Evolutionary conservation across 108 stramenopile genomes (phyloP), one percentile per base, ranked within the genome.

Genomic region (Cyclotella sp.): DNA sequence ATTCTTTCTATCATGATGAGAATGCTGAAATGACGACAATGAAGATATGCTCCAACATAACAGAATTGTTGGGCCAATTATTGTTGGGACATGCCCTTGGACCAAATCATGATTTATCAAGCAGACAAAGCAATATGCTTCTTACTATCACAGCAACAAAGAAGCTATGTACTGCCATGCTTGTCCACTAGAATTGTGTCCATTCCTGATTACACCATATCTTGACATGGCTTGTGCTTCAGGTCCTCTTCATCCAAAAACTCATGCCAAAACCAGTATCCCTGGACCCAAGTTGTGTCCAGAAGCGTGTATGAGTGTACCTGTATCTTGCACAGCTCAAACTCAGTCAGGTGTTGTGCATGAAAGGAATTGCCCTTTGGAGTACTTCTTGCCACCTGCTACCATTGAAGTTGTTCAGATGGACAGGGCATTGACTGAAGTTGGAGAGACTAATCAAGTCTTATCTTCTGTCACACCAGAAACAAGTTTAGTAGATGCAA

Each of bases 81-180:
- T 63, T 78, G 29, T 46, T 78, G 21, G 77, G 70, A 3, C 62
- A 70, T 70, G 63, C 77, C 0, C 34, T 77, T 16, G 76, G 76
- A 40, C 43, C 44, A 11, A 77, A 70, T 5, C 34, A 34, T 34
- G 34, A 34, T 46, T 22, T 51, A 51, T 19, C 18, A 14, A 27
- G 60, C 52, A 14, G 61, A 59, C 7, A 30, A 63, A 47, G 40
- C 59, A 71, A 2, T 21, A 15, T 27, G 11, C 24, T 45, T 27
- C 1, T 21, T 26, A 44, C 34, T 8, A 51, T 0, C 26, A 15
- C 12, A 39, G 6, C 14, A 16, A 16, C 13, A 62, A 55, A 9
- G 54, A 55, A 55, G n/a, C 11, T 55, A n/a, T n/a, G n/a, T n/a
- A 54, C 39, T 69, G 68, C n/a, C 68, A 69, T 54, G 68, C 51